phyloP scores from a whole-genome alignment of 345 rosid genomes.

The Theobroma cacao region DNA sequence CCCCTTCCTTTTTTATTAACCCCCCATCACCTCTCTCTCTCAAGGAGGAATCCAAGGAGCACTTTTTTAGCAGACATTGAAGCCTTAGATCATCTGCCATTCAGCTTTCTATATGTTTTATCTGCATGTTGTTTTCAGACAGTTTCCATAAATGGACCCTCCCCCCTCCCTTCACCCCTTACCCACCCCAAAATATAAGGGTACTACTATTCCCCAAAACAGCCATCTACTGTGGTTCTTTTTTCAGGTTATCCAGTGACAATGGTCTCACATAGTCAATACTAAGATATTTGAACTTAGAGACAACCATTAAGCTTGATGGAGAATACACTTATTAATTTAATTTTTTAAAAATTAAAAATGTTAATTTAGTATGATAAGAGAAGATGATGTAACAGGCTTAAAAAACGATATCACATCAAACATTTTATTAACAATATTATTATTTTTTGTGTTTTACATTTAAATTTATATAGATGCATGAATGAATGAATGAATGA shows the following conservation, averaged over 20 bases:
- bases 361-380: too few relatives aligned
- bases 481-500: neutral
- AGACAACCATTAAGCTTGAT: too few relatives aligned
- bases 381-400: too few relatives aligned
- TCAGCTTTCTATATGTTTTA: neutral
- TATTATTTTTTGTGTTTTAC: neutral
- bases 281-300: too few relatives aligned
- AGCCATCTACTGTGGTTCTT: neutral
- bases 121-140: conserved; percentile 15
- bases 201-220: neutral
- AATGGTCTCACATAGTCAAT: too few relatives aligned
- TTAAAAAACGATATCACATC: too few relatives aligned
- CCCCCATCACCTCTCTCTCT: neutral
- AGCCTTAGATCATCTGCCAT: neutral
- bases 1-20: neutral
- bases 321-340: too few relatives aligned
- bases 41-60: conserved; percentile 26
- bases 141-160: conserved; percentile 6
- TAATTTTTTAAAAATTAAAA: too few relatives aligned
- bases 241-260: neutral
- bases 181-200: neutral
- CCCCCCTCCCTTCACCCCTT: neutral
- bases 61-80: conserved; percentile 8
- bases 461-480: neutral
- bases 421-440: too few relatives aligned